Evolutionary conservation across 2,329 filamentous ascomycete genomes (phyloP).

Genomic region (Lecanicillium sp.): DNA sequence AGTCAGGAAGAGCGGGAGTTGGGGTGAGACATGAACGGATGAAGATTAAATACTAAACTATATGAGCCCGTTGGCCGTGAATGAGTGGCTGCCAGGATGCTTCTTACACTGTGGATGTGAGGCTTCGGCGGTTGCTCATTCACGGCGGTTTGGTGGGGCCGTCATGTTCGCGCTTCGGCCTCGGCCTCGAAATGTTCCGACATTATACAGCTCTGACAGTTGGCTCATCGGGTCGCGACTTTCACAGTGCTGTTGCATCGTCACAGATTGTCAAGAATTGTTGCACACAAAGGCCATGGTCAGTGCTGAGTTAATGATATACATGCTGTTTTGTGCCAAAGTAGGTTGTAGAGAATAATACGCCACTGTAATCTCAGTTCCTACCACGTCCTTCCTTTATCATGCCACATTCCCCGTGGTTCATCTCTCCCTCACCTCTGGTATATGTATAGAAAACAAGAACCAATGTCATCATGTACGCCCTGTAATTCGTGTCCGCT

Average conservation of each 20-base stretch:
- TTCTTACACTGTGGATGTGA: background rate
- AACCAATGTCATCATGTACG: background rate
- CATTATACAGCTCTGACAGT: too few species aligned
- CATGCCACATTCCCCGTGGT: background rate
- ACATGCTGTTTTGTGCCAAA: constrained; percentile 11
- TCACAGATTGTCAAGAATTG: too few species aligned
- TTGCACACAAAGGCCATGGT: too few species aligned
- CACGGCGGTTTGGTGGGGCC: background rate
- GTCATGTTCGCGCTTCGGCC: background rate
- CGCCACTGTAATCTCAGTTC: background rate
- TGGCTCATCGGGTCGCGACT: too few species aligned
- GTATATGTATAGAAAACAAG: constrained; percentile 10
- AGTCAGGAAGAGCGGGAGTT: too few species aligned
- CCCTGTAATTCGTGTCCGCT: too few species aligned
- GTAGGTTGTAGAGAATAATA: constrained; percentile 6
- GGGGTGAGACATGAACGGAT: too few species aligned
- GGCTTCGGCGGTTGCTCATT: background rate
- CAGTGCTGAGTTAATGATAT: constrained; percentile 1
- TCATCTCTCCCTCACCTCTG: background rate
- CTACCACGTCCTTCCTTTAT: background rate
- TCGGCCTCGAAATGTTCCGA: background rate
- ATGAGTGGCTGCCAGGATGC: background rate
- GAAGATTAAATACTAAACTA: too few species aligned
- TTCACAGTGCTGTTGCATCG: too few species aligned
- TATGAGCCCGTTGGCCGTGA: too few species aligned